Evolutionary conservation across 108 stramenopile genomes (phyloP).

Genomic region (Heterococcus sp.): DNA sequence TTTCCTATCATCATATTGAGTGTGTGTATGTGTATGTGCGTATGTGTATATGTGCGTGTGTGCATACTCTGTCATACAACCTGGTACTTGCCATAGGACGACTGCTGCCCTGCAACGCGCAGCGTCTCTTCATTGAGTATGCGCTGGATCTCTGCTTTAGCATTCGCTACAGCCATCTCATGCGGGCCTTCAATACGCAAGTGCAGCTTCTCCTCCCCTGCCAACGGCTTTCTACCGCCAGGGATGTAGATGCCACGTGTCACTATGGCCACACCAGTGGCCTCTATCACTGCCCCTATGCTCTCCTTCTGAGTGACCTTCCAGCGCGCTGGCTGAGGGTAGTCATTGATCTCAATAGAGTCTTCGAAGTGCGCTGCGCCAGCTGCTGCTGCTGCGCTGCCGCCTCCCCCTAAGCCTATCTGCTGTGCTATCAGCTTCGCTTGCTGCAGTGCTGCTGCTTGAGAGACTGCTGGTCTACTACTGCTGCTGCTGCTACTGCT

Average conservation of each 20-base stretch:
- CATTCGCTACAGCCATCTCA: conserved; percentile 37
- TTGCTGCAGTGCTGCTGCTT: conserved; percentile 16
- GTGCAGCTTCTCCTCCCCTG: conserved; percentile 45
- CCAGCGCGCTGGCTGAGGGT: conserved; percentile 46
- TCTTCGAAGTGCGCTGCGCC: conserved; percentile 47
- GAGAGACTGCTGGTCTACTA: conserved; percentile 8
- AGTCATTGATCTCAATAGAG: conserved; percentile 58
- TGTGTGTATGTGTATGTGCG: too few species aligned
- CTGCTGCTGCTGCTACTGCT: neutral
- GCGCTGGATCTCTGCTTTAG: conserved; percentile 32
- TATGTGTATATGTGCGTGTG: neutral
- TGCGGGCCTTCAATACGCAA: conserved; percentile 39
- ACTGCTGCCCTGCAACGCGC: conserved; percentile 33
- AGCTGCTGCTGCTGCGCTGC: neutral
- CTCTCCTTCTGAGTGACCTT: conserved; percentile 43
- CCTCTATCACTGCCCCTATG: conserved; percentile 17
- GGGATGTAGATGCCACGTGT: conserved; percentile 36
- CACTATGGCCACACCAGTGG: conserved; percentile 30
- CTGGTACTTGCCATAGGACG: conserved; percentile 39
- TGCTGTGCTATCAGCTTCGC: conserved; percentile 22
- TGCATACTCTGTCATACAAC: conserved; percentile 16
- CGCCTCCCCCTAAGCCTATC: neutral
- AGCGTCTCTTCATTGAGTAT: conserved; percentile 51
- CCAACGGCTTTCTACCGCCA: conserved; percentile 28
- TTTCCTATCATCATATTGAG: too few species aligned